phyloP scores from a whole-genome alignment of 2,329 filamentous ascomycete species.

The Zymoseptoria passerinii region DNA sequence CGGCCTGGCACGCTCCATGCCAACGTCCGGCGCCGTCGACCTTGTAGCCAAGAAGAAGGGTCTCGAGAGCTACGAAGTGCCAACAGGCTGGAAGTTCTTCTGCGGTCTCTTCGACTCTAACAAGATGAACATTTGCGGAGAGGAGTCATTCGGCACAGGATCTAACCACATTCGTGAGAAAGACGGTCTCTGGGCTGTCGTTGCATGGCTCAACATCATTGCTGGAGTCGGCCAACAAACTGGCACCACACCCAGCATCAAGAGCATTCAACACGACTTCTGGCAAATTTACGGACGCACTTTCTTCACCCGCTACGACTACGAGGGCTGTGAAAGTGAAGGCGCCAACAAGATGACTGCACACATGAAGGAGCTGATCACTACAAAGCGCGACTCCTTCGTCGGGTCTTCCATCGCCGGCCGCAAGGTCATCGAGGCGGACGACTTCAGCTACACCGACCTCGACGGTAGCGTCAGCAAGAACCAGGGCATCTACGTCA shows the following conservation, averaged over 20 bases:
- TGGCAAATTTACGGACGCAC: slow-evolving; percentile 94
- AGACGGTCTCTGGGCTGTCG: slow-evolving; percentile 94
- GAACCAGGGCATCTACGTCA: slow-evolving; percentile 91
- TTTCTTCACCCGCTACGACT: slow-evolving; percentile 99
- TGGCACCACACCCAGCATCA: slow-evolving; percentile 78
- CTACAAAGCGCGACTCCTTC: slow-evolving; percentile 60
- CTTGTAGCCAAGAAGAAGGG: slow-evolving; percentile 92
- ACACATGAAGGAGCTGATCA: slow-evolving; percentile 70
- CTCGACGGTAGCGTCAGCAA: slow-evolving; percentile 93
- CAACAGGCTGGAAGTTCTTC: slow-evolving; percentile 99
- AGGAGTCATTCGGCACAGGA: slow-evolving; percentile 96
- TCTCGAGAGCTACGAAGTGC: slow-evolving; percentile 88
- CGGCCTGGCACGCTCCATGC: slow-evolving; percentile 94
- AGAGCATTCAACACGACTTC: slow-evolving; percentile 93
- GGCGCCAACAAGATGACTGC: slow-evolving; percentile 85
- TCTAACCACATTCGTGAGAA: slow-evolving; percentile 99
- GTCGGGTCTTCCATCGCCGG: slow-evolving; percentile 74
- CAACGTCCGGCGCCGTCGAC: slow-evolving; percentile 90
- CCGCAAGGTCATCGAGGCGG: slow-evolving; percentile 78
- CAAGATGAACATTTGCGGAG: slow-evolving; percentile 96
- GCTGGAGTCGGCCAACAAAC: slow-evolving; percentile 82
- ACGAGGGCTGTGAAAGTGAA: slow-evolving; percentile 86
- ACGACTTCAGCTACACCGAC: slow-evolving; percentile 97
- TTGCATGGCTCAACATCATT: slow-evolving; percentile 98
- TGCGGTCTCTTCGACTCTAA: slow-evolving; percentile 88